Conservation (phyloP, 805 yeast species). For the Ogataea chonburiensis region DNA sequence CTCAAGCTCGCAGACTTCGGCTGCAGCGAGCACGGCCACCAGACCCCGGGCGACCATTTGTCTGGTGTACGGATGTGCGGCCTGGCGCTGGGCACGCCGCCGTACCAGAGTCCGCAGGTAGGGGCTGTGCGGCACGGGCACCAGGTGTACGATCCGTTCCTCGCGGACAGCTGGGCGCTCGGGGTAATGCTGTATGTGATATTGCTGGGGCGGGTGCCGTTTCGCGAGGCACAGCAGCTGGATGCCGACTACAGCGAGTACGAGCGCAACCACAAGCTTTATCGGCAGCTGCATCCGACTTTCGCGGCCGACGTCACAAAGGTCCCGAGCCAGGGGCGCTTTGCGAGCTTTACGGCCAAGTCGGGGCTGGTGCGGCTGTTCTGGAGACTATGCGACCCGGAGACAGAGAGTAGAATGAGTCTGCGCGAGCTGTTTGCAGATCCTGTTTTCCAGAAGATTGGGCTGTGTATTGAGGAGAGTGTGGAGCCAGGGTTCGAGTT, state of each 20-base stretch:
- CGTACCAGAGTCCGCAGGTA: conserved; percentile 79
- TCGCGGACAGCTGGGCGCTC: conserved; percentile 70
- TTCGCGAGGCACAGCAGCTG: conserved; percentile 44
- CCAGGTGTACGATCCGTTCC: conserved; percentile 51
- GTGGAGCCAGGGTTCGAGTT: conserved; percentile 13
- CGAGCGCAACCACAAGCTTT: conserved; percentile 33
- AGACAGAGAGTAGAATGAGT: conserved; percentile 50
- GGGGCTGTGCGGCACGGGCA: conserved; percentile 35
- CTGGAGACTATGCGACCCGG: conserved; percentile 73
- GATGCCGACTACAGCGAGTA: conserved; percentile 59
- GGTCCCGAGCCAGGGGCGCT: conserved; percentile 46
- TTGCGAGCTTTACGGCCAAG: conserved; percentile 23
- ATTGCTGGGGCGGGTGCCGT: conserved; percentile 59
- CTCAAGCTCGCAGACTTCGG: conserved; percentile 77
- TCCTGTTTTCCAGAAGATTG: conserved; percentile 60
- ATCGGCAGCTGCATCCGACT: conserved; percentile 44
- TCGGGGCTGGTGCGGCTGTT: conserved; percentile 32
- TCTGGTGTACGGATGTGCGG: conserved; percentile 38
- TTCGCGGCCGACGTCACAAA: conserved; percentile 52
- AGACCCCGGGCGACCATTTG: conserved; percentile 46
- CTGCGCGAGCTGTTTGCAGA: conserved; percentile 55
- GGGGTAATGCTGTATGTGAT: conserved; percentile 67
- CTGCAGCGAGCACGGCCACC: conserved; percentile 64
- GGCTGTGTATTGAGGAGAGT: conserved; percentile 56
- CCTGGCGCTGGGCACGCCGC: conserved; percentile 73